Conservation (phyloP, 2,329 filamentous ascomycete species). For the Fusarium sublunatum region DNA sequence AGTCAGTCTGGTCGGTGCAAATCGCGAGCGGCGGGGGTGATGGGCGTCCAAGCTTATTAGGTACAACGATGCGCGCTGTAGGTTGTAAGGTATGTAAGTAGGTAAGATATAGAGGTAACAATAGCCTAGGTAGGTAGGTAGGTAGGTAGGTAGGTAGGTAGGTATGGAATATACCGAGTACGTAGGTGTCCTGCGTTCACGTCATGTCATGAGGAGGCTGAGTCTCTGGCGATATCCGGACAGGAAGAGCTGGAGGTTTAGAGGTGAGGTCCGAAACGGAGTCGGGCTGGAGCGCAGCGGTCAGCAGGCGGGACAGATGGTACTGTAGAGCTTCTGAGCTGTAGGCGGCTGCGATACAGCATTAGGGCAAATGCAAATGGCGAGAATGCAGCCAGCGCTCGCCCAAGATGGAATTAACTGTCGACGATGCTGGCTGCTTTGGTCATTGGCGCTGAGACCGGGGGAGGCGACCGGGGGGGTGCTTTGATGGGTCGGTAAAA, state of each 20-base stretch:
- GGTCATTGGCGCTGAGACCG: constrained; percentile 37
- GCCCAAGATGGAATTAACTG: constrained; percentile 36
- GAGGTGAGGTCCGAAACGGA: neutral
- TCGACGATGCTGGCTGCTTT: constrained; percentile 34
- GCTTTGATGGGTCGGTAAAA: constrained; percentile 9
- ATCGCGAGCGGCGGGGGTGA: constrained; percentile 34
- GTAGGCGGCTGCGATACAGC: neutral
- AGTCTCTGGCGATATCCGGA: constrained; percentile 31
- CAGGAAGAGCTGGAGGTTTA: neutral
- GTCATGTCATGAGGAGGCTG: constrained; percentile 48
- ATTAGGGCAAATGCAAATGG: constrained; percentile 5
- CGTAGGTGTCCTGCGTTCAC: constrained; percentile 43
- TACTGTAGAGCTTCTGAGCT: no score
- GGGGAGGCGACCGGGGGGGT: constrained; percentile 31
- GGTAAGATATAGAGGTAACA: neutral
- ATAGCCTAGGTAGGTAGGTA: constrained; percentile 3
- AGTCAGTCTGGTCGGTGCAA: constrained; percentile 17
- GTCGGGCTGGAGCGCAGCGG: constrained; percentile 6
- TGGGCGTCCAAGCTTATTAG: constrained; percentile 28
- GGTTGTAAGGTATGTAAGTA: constrained; percentile 7
- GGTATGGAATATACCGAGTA: constrained; percentile 23
- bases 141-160: neutral
- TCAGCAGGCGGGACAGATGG: neutral
- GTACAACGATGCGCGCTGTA: neutral
- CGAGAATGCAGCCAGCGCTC: constrained; percentile 22